Percentiles rank a stretch among this genome's conserved stretches.
Evolutionary conservation across 768 basidiomycete species (phyloP).

Genomic region (Lactarius pseudohatsudake): DNA sequence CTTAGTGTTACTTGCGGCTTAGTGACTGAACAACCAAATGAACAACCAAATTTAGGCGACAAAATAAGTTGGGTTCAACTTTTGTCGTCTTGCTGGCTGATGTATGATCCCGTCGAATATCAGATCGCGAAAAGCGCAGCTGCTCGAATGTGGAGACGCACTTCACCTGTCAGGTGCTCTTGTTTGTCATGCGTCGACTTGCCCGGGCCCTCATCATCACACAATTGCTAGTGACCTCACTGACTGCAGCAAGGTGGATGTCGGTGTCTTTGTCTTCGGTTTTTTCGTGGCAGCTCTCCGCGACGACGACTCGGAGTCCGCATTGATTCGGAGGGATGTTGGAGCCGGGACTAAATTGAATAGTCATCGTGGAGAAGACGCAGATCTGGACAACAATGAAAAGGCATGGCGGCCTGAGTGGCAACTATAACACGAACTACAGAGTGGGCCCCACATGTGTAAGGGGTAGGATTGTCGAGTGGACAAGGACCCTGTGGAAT

Average conservation of each 20-base stretch:
- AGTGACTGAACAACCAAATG: too few relatives aligned
- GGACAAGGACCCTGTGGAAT: too few relatives aligned
- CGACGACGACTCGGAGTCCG: too few relatives aligned
- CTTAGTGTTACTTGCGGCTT: too few relatives aligned
- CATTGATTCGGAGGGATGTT: neutral
- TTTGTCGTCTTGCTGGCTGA: too few relatives aligned
- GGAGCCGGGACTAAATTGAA: neutral
- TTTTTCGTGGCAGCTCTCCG: neutral
- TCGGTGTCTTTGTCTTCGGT: neutral
- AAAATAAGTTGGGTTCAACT: too few relatives aligned
- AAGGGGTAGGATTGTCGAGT: too few relatives aligned
- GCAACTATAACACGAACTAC: neutral
- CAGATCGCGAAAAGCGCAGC: neutral
- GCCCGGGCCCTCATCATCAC: neutral
- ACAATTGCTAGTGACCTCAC: neutral
- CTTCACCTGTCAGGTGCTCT: neutral
- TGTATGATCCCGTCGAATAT: neutral
- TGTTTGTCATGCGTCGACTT: neutral
- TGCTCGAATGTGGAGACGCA: neutral
- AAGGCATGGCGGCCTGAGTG: neutral
- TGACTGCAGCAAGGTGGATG: neutral
- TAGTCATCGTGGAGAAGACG: neutral
- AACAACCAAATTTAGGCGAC: too few relatives aligned
- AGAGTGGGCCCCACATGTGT: neutral
- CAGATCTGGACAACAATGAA: neutral